Evolutionary conservation across 306 rosid genomes (phyloP).

Genomic region (Fagus sylvatica): DNA sequence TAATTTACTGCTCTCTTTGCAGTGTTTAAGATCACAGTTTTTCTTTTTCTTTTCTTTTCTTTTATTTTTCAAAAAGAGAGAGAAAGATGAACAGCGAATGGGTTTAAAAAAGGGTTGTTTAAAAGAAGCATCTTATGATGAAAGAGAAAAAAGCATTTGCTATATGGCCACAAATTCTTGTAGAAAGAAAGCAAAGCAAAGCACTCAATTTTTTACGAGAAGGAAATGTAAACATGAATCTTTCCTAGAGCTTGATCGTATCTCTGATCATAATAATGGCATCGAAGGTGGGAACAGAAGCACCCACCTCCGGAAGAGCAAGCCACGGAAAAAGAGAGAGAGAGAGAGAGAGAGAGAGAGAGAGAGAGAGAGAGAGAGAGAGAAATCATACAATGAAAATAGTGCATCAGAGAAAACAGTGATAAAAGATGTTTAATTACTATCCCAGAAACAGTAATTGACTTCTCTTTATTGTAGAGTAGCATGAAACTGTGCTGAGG

Average conservation of each 20-base stretch:
- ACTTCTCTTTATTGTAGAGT: neutral
- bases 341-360: neutral
- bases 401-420: slow-evolving; percentile 8
- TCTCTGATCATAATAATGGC: slow-evolving; percentile 28
- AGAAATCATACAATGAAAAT: slow-evolving; percentile 21
- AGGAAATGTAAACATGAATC: slow-evolving; percentile 37
- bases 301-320: slow-evolving; percentile 33
- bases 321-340: slow-evolving; percentile 20
- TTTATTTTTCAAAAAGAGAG: slow-evolving; percentile 2
- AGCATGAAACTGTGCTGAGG: neutral
- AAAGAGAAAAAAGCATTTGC: slow-evolving; percentile 4
- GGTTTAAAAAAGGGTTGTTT: slow-evolving; percentile 37
- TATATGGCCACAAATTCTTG: slow-evolving; percentile 16
- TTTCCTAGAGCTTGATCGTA: slow-evolving; percentile 36
- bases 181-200: slow-evolving; percentile 45
- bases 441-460: neutral
- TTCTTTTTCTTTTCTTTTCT: neutral
- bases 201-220: slow-evolving; percentile 38
- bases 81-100: slow-evolving; percentile 15
- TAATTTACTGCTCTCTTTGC: slow-evolving; percentile 33
- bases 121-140: slow-evolving; percentile 32
- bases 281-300: slow-evolving; percentile 47
- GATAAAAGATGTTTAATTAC: neutral
- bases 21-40: slow-evolving; percentile 25
- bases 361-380: slow-evolving; percentile 24